Conservation (phyloP, 176 grass and related monocot genomes). For the Lolium perenne region DNA sequence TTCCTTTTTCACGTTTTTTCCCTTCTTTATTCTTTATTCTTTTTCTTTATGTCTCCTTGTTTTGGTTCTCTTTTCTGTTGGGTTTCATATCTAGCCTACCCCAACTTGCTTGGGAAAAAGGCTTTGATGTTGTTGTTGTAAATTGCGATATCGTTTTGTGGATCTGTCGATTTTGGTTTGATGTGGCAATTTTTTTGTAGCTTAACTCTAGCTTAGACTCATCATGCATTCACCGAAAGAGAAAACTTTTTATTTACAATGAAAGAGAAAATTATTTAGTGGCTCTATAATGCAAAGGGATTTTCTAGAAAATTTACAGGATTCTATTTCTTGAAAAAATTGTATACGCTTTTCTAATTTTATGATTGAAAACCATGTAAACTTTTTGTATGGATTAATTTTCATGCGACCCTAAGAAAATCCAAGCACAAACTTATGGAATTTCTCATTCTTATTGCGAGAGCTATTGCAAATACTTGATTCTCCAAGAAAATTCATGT, state of each 20-base stretch:
- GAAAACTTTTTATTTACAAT: background rate
- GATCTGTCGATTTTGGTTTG: conserved; percentile 31
- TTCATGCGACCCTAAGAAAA: background rate
- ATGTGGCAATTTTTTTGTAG: conserved; percentile 2
- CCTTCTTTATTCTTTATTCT: no score
- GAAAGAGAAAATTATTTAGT: background rate
- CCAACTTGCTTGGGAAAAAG: no score
- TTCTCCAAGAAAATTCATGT: background rate
- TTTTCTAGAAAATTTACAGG: background rate
- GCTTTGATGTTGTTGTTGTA: no score
- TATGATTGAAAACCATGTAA: background rate
- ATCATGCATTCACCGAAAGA: background rate
- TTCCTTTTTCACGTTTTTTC: no score
- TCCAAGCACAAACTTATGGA: background rate
- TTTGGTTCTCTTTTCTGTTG: no score
- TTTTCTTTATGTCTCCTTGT: no score
- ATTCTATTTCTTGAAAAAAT: background rate
- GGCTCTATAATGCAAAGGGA: background rate
- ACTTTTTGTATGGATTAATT: background rate
- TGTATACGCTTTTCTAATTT: background rate
- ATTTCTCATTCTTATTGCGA: background rate
- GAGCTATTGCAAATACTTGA: background rate
- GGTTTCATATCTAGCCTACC: no score
- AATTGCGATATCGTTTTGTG: background rate
- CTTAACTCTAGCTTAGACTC: conserved; percentile 10